phyloP scores from a whole-genome alignment of 768 basidiomycete genomes.

The Panellus pusillus region DNA sequence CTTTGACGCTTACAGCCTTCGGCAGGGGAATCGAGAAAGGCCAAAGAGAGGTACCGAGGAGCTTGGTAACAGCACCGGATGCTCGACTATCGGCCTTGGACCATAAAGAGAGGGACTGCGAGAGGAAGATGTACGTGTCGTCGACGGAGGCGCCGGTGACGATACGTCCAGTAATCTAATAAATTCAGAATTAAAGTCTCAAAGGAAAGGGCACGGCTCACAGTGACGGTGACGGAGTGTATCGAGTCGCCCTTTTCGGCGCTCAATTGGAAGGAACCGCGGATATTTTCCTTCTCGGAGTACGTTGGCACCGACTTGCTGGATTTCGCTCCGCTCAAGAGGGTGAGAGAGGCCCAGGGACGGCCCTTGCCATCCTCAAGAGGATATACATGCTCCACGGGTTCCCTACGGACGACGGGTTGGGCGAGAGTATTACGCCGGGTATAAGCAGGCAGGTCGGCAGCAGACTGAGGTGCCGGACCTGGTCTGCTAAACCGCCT shows the following conservation, averaged over 20 bases:
- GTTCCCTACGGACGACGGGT: slow-evolving; percentile 40
- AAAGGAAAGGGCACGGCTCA: slow-evolving; percentile 26
- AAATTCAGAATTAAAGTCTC: neutral
- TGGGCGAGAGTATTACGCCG: slow-evolving; percentile 46
- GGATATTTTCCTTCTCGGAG: slow-evolving; percentile 56
- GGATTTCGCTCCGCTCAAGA: slow-evolving; percentile 54
- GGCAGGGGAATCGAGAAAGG: slow-evolving; percentile 49
- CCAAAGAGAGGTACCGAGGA: slow-evolving; percentile 49
- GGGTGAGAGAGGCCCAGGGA: slow-evolving; percentile 46
- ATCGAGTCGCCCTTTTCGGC: slow-evolving; percentile 55
- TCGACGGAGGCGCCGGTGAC: slow-evolving; percentile 46
- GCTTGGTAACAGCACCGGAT: slow-evolving; percentile 44
- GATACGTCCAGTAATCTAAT: slow-evolving; percentile 50
- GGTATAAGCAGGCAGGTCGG: slow-evolving; percentile 50
- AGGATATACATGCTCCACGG: slow-evolving; percentile 49
- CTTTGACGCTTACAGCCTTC: slow-evolving; percentile 40
- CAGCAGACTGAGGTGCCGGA: slow-evolving; percentile 47
- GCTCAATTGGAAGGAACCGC: slow-evolving; percentile 44
- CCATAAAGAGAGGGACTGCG: slow-evolving; percentile 47
- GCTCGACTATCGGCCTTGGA: slow-evolving; percentile 41
- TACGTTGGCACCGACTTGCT: slow-evolving; percentile 51
- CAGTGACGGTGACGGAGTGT: slow-evolving; percentile 45
- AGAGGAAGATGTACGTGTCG: slow-evolving; percentile 47
- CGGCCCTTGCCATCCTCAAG: slow-evolving; percentile 41
- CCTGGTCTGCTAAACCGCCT: slow-evolving; percentile 50